These are phyloP conservation scores for Corymbia citriodora DNA, from an alignment of 441 rosid species.

Conservation along the genomic window DNA sequence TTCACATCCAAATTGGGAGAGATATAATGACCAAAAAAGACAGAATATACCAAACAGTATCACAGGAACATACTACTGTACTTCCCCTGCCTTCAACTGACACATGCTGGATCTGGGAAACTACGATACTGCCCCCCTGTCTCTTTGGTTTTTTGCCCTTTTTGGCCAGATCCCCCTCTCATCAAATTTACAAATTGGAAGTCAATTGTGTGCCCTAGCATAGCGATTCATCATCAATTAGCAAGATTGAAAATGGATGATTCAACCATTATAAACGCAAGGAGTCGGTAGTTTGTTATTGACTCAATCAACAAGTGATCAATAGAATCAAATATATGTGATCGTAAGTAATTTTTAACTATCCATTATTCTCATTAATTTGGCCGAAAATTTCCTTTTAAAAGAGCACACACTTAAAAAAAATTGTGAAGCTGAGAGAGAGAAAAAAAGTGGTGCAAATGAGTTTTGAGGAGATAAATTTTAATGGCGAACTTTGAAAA, in stretches of 20 bases:
- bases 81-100: background rate
- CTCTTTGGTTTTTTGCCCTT: background rate
- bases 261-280: background rate
- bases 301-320: background rate
- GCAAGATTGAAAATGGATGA: background rate
- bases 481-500: background rate
- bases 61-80: conserved; percentile 14
- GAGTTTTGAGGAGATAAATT: background rate
- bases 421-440: background rate
- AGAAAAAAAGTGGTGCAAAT: background rate
- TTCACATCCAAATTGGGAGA: background rate
- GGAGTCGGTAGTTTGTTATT: background rate
- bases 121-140: background rate
- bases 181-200: background rate
- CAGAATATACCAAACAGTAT: conserved; percentile 23
- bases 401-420: background rate
- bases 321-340: background rate
- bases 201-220: background rate
- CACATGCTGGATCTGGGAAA: conserved; percentile 9
- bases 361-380: background rate
- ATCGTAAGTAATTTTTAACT: background rate
- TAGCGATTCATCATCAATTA: background rate
- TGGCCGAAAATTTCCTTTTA: background rate
- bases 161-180: background rate
- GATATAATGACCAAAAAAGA: background rate